Evolutionary conservation across 768 basidiomycete species (phyloP).

Genomic region (Lentinus brumalis): DNA sequence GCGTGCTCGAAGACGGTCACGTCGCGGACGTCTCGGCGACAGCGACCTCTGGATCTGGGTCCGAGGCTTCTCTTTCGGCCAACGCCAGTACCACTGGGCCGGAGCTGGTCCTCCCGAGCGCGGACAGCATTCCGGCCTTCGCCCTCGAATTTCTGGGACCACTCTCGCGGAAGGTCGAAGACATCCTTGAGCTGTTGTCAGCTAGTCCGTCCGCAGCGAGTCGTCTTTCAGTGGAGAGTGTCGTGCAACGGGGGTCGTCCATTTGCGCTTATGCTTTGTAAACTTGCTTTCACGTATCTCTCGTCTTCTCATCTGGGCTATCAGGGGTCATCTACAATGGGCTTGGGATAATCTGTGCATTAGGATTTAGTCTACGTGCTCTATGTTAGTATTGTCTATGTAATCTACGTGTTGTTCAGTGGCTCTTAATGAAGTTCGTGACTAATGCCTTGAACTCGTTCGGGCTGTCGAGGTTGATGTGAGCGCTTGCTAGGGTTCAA

Average conservation of each 20-base stretch:
- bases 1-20: not conserved
- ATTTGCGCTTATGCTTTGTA: constrained; percentile 15
- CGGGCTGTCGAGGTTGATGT: constrained; percentile 38
- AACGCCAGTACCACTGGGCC: not conserved
- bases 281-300: not conserved
- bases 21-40: not conserved
- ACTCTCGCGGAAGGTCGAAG: constrained; percentile 6
- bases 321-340: not conserved
- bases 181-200: constrained; percentile 11
- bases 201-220: not conserved
- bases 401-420: constrained; percentile 7
- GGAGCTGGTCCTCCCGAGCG: not conserved
- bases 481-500: not conserved
- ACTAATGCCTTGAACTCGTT: constrained; percentile 53
- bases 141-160: not conserved
- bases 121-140: not conserved
- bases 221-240: not conserved
- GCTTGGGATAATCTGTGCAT: not conserved
- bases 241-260: not conserved
- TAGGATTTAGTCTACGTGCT: constrained; percentile 6
- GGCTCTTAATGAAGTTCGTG: constrained; percentile 29
- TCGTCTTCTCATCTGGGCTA: not conserved
- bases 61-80: not conserved
- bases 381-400: not conserved
- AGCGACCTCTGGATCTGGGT: not conserved